Evolutionary conservation across 805 yeast genomes (phyloP).

Genomic region (Candida patagonica): DNA sequence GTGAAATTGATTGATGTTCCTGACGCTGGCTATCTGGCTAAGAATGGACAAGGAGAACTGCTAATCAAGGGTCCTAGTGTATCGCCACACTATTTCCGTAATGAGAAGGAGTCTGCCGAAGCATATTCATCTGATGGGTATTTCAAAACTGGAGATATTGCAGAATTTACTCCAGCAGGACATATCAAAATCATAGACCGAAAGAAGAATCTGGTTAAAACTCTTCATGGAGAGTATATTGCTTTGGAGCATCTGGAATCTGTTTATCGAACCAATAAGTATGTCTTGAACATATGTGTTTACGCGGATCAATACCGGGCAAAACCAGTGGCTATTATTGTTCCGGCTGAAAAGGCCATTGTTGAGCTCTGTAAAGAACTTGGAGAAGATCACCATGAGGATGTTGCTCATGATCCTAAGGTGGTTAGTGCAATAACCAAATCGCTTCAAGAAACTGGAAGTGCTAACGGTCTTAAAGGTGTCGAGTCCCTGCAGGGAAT

Average conservation of each 20-base stretch:
- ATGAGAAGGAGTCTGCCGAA: conserved; percentile 66
- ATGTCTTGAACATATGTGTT: conserved; percentile 76
- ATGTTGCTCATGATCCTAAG: conserved; percentile 45
- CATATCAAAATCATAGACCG: conserved; percentile 81
- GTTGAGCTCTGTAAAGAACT: conserved; percentile 50
- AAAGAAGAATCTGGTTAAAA: conserved; percentile 91
- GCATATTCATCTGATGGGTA: conserved; percentile 80
- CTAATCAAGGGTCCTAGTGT: conserved; percentile 69
- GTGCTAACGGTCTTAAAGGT: conserved; percentile 69
- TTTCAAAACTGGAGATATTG: conserved; percentile 97
- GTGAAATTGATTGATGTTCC: conserved; percentile 84
- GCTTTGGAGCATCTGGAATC: conserved; percentile 94
- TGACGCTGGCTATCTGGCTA: conserved; percentile 85
- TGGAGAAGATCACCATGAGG: conserved; percentile 43
- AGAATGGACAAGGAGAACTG: conserved; percentile 89
- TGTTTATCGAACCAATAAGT: conserved; percentile 72
- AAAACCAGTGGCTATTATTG: conserved; percentile 85
- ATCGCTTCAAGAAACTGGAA: conserved; percentile 64
- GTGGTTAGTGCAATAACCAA: conserved; percentile 46
- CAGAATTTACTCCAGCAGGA: conserved; percentile 81
- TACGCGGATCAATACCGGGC: conserved; percentile 84
- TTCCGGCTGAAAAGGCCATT: conserved; percentile 66
- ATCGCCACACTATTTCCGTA: conserved; percentile 68
- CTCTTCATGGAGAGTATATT: conserved; percentile 93
- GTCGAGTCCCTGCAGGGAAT: conserved; percentile 78